Base-by-base conservation (phyloP, 1,284 basidiomycete species). In the Leccinum pachyderme region DNA sequence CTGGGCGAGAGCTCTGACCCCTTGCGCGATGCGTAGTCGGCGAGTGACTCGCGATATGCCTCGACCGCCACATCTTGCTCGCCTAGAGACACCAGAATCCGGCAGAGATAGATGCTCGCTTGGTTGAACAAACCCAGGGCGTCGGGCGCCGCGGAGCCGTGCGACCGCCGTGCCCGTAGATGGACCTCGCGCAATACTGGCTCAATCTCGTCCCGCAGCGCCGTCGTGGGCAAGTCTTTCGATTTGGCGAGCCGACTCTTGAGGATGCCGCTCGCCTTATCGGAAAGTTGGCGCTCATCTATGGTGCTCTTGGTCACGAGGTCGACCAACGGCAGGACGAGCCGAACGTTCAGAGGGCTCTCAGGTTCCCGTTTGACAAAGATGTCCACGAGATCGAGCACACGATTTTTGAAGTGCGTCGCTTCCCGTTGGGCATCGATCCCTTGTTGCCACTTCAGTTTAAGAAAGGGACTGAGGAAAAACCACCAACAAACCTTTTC, bases 391-490 rank as follows among this genome's bases (percentile, higher is more conserved):
- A 98, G 82, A 72, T 98, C 95, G 11, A 98, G 85, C 28, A 97
- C 88, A 31, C 95, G 87, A 72, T 92, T 95, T 73, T 97, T 97
- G 83, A 97, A 95, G 69, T 95, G 89, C 5, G 91, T 89, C 2
- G 92, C 91, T 74, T 95, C 89, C 49, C 91, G 80, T 65, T 92
- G 88, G 9, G 79, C 84, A 61, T 84, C 81, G 37, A 82, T 72
- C 52, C 78, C 87, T 65, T 46, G 27, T 27, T 27, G 15, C 29
- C 27, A 29, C 43, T 27, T 45, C 43, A 45, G 24, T 7, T 25
- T n/a, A 5, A 43, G 25, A 43, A 39, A 39, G 18, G 8, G n/a
- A 15, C 27, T 8, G 37, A 51, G 24, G n/a, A n/a, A n/a, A 48
- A 37, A 47, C 43, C 27, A n/a, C 4, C 18, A 7, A 72, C 77